Percentiles rank a stretch among this genome's conserved stretches.
phyloP scores from a whole-genome alignment of 2,329 filamentous ascomycete species.

The Colletotrichum limetticola region DNA sequence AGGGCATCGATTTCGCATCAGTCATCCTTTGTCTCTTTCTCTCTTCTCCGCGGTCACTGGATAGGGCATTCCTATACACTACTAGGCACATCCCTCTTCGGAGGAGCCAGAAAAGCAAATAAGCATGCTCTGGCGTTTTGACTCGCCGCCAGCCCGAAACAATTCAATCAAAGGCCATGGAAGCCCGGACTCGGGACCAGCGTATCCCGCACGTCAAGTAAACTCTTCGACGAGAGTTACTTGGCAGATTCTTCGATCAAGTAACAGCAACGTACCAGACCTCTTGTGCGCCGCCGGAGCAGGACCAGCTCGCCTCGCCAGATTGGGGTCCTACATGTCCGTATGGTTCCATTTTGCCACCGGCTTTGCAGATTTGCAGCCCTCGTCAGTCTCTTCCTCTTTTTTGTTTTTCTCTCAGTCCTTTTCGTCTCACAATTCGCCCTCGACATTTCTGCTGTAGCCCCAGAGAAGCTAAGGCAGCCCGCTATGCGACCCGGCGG shows the following conservation, averaged over 20 bases:
- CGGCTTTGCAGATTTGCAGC: conserved; percentile 48
- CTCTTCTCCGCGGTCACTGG: not conserved
- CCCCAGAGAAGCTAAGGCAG: conserved; percentile 32
- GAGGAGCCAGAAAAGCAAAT: conserved; percentile 10
- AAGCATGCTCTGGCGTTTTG: conserved; percentile 29
- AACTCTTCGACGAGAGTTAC: not conserved
- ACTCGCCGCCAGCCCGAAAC: conserved; percentile 24
- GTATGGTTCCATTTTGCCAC: conserved; percentile 57
- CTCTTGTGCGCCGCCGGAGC: not conserved
- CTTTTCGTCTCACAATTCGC: conserved; percentile 26
- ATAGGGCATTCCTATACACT: conserved; percentile 37
- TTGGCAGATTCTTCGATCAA: conserved; percentile 3
- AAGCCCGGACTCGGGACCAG: conserved; percentile 1
- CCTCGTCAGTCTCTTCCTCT: conserved; percentile 23
- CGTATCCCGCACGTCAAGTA: not conserved
- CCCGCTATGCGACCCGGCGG: conserved; percentile 29
- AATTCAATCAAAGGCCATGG: not conserved
- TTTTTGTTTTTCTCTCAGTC: not conserved
- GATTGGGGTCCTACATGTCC: conserved; percentile 48
- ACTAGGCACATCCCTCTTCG: conserved; percentile 39
- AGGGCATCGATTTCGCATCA: conserved; percentile 39
- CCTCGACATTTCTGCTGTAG: conserved; percentile 31
- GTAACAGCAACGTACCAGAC: not conserved
- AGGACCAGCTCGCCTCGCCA: conserved; percentile 30
- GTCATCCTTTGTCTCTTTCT: conserved; percentile 15